These are phyloP conservation scores for Quercus berberidifolia DNA, from an alignment of 306 rosid species.

Conservation along the genomic window DNA sequence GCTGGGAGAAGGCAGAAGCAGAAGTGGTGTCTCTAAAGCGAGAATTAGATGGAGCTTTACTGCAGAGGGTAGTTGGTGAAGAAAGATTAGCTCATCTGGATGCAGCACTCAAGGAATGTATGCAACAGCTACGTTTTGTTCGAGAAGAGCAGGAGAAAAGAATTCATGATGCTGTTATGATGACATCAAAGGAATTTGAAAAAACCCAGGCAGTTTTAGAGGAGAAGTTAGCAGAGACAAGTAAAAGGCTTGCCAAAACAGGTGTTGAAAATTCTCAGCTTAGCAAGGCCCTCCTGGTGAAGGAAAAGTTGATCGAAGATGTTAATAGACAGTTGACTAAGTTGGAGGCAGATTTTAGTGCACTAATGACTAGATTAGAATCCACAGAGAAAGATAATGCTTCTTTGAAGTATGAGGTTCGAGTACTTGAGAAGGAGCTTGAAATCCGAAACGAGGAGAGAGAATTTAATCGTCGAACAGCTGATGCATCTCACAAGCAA, in stretches of 20 bases:
- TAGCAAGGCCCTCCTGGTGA: constrained; percentile 48
- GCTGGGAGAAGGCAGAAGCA: constrained; percentile 69
- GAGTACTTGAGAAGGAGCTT: constrained; percentile 85
- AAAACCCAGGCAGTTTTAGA: constrained; percentile 49
- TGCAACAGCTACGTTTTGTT: constrained; percentile 83
- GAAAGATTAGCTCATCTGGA: constrained; percentile 71
- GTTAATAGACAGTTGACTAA: constrained; percentile 50
- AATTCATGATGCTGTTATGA: constrained; percentile 71
- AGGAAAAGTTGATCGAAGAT: constrained; percentile 69
- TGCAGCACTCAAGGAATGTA: constrained; percentile 83
- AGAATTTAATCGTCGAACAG: constrained; percentile 67
- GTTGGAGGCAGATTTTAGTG: constrained; percentile 53
- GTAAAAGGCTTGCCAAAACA: constrained; percentile 56
- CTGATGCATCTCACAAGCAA: constrained; percentile 73
- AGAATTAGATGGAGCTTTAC: constrained; percentile 56
- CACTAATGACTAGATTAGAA: constrained; percentile 58
- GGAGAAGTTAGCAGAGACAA: constrained; percentile 56
- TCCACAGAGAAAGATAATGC: constrained; percentile 62
- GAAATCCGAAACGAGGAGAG: constrained; percentile 94
- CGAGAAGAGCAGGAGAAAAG: constrained; percentile 81
- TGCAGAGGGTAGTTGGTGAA: constrained; percentile 48
- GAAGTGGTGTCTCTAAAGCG: constrained; percentile 49
- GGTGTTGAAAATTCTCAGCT: constrained; percentile 59
- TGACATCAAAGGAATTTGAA: constrained; percentile 66
- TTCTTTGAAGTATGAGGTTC: constrained; percentile 66